Base-by-base conservation (phyloP, 257 asterid species). In the Nicotiana tabacum region DNA sequence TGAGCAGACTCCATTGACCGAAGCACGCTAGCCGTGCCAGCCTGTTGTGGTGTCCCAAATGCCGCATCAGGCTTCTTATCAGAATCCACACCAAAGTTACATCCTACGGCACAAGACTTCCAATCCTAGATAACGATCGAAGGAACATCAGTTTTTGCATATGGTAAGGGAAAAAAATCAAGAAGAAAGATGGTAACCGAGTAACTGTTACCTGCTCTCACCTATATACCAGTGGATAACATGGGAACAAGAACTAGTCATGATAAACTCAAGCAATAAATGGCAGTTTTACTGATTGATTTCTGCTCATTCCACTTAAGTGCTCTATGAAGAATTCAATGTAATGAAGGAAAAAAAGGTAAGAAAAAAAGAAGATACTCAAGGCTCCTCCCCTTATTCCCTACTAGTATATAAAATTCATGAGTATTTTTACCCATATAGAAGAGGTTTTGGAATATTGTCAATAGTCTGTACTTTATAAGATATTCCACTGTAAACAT, bases 1-100 rank as follows among this genome's bases (percentile, higher is more conserved):
- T 87, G 87, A 76, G 98, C 90, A 2, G 99, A 90, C 88, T 96
- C 99, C 99, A 96, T 96, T 55, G 99, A 94, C 62, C 98, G 91
- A 84, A 87, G 93, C 82, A 96, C 95, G 76, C 92, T 82, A 17
- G 91, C 83, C 48, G 87, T 77, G 77, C 91, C 96, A 29, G 85
- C 56, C 66, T 65, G 68, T 82, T 87, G 95, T 83, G 92, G 89
- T 61, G 69, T 39, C 46, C 98, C 98, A 86, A 96, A 87, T 74
- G 88, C 92, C 76, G 97, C 99, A 91, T 96, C 99, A 12, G 91
- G 83, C 77, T 87, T 89, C 90, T 77, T 90, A 72, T 80, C 87
- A 46, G 80, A 5, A 57, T 82, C 88, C 80, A n/a, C 82, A 66
- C 92, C 94, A 81, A 91, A 92, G 83, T 86, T 92, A 86, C 98